Evolutionary conservation across 2,329 filamentous ascomycete genomes (phyloP).

Genomic region (Exutisphaerella laricina): DNA sequence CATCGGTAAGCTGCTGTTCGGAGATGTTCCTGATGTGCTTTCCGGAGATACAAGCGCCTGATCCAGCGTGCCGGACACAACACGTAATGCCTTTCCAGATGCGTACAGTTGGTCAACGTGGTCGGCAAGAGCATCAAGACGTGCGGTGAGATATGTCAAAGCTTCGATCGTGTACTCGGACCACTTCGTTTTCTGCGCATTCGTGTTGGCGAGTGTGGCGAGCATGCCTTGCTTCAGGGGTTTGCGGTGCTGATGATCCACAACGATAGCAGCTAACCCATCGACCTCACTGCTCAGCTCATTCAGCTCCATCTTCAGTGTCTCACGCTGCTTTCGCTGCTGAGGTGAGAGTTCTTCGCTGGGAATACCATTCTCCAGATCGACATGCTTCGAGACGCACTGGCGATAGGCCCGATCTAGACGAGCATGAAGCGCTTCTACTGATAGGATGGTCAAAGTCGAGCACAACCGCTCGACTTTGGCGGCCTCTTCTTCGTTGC

Average conservation of each 20-base stretch:
- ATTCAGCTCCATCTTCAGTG: constrained; percentile 59
- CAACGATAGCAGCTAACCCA: constrained; percentile 64
- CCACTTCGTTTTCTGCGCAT: constrained; percentile 37
- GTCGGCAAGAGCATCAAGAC: constrained; percentile 27
- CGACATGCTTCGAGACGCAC: constrained; percentile 7
- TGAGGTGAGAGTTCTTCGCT: constrained; percentile 23
- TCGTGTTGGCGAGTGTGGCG: constrained; percentile 33
- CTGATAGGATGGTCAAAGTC: constrained; percentile 37
- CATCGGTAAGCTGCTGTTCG: constrained; percentile 6
- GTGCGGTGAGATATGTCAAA: constrained; percentile 38
- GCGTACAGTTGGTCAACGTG: constrained; percentile 27
- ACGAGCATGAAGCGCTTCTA: constrained; percentile 38
- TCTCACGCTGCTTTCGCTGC: constrained; percentile 33
- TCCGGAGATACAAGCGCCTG: constrained; percentile 12
- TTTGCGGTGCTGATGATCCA: constrained; percentile 61
- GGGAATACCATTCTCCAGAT: constrained; percentile 7
- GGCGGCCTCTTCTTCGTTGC: constrained; percentile 44
- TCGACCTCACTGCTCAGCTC: constrained; percentile 65
- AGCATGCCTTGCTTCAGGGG: constrained; percentile 48
- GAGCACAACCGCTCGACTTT: constrained; percentile 52
- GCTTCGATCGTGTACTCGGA: constrained; percentile 40
- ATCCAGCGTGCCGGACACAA: constrained; percentile 22
- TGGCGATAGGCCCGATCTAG: constrained; percentile 48
- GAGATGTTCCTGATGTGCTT: constrained; percentile 19
- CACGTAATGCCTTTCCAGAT: constrained; percentile 22